These are phyloP conservation scores for Fusarium sulawesiense DNA, from an alignment of 2,329 filamentous ascomycete genomes.

Conservation along the genomic window DNA sequence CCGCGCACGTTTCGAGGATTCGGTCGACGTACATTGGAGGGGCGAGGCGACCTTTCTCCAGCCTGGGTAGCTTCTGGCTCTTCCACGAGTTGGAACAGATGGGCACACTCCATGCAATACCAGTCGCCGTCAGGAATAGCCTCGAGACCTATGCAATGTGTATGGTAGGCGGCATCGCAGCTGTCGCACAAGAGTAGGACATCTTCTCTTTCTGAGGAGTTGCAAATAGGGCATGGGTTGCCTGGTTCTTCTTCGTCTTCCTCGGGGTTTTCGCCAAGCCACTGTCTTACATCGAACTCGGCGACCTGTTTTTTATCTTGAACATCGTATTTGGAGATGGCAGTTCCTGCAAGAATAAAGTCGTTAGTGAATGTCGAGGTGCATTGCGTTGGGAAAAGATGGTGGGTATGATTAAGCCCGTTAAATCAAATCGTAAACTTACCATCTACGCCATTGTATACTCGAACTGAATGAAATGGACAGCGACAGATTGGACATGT, in stretches of 20 bases:
- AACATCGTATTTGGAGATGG: conserved; percentile 71
- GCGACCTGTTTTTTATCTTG: conserved; percentile 89
- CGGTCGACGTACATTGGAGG: conserved; percentile 48
- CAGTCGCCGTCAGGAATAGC: conserved; percentile 80
- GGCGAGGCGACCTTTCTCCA: conserved; percentile 49
- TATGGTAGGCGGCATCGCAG: conserved; percentile 91
- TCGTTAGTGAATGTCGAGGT: conserved; percentile 36
- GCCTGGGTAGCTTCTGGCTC: conserved; percentile 51
- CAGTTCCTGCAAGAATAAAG: conserved; percentile 58
- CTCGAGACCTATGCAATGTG: conserved; percentile 88
- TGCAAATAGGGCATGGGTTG: conserved; percentile 85
- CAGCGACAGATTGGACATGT: conserved; percentile 97
- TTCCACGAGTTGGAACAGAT: conserved; percentile 56
- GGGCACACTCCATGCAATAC: conserved; percentile 89
- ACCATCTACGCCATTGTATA: conserved; percentile 85
- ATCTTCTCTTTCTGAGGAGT: conserved; percentile 82
- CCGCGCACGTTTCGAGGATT: conserved; percentile 50
- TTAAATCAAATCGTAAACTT: conserved; percentile 50
- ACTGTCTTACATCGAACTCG: conserved; percentile 83
- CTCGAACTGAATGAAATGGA: conserved; percentile 88
- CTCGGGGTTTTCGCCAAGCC: conserved; percentile 78
- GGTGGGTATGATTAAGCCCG: conserved; percentile 30
- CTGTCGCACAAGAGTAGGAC: conserved; percentile 89
- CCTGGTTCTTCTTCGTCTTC: conserved; percentile 77
- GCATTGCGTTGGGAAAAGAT: conserved; percentile 11